These are phyloP conservation scores for Backusella psychrophila DNA, from an alignment of 192 early-diverging fungal species.

Conservation along the genomic window DNA sequence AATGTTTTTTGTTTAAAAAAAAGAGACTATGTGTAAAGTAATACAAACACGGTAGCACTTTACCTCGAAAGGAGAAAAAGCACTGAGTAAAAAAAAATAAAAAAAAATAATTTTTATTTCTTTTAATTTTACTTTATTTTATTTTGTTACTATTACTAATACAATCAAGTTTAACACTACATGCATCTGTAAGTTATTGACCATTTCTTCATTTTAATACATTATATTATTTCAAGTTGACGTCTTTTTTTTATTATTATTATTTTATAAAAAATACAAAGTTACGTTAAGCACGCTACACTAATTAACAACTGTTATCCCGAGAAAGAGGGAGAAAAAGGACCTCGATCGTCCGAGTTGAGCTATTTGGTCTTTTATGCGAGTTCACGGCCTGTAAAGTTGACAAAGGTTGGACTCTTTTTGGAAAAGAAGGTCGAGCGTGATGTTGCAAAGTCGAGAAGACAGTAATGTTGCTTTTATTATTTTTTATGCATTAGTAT, in stretches of 20 bases:
- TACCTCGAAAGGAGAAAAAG: background rate
- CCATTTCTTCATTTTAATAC: background rate
- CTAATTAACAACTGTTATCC: slow-evolving; percentile 79
- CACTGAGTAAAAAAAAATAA: background rate
- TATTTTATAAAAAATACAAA: background rate
- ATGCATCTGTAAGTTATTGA: background rate
- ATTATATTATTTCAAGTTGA: background rate
- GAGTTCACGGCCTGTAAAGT: slow-evolving; percentile 82
- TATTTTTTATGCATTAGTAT: background rate
- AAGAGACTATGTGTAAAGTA: background rate
- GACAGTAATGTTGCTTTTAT: slow-evolving; percentile 47
- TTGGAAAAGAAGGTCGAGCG: slow-evolving; percentile 66
- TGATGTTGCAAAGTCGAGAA: slow-evolving; percentile 63
- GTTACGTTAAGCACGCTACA: slow-evolving; percentile 73
- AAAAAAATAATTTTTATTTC: background rate
- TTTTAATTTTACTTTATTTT: background rate
- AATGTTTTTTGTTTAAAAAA: no score
- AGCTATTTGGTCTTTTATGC: slow-evolving; percentile 90
- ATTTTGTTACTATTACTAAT: background rate
- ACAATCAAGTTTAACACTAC: background rate
- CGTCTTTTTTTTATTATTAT: background rate
- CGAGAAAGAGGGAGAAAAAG: slow-evolving; percentile 58
- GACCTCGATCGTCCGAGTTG: slow-evolving; percentile 77
- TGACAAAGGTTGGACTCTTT: slow-evolving; percentile 85
- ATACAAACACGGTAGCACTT: background rate